Evolutionary conservation across 176 grass and related monocot genomes (phyloP), one percentile per base, ranked within the genome.

Genomic region (Areca catechu): DNA sequence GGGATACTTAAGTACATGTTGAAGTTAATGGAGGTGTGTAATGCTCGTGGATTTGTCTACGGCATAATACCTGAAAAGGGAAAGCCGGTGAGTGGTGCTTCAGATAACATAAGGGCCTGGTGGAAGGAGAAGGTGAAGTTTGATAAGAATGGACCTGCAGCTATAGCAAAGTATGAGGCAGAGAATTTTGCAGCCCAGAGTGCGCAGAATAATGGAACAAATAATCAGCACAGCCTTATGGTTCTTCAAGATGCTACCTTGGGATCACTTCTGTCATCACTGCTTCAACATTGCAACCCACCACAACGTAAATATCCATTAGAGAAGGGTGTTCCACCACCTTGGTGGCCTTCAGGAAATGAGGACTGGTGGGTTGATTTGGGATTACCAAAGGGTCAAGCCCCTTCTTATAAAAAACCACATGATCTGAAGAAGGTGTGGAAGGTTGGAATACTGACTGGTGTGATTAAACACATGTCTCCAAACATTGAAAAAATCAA

Each of bases 1-100:
- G 94, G 94, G 49, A 98, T 98, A 16, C 84, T 98, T 55, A 98
- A 93, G 75, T 92, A 98, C 76, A 98, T 98, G 94, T 70, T 98
- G 69, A 98, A 93, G 70, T 51, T 98, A 51, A 86, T 98, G 88
- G 72, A 92, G 66, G 94, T 98, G 67, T 98, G 94, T 71, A 83
- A 92, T 50, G 94, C 80, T 0, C 83, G 88, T 0, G 94, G 88
- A 21, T 98, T 98, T 15, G 88, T 98, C 4, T 98, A 98, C 1
- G 94, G 94, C 66, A 89, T 98, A 54, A 89, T 98, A 63, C 88
- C 94, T 4, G 84, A 93, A 7, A 93, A 98, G 59, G n/a, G 94
- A 49, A 98, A 98, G 77, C 88, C 94, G 9, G 84, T 98, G 3
- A 89, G 88, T 25, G 81, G 81, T n/a, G 63, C 78, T 5, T 90